Percentiles rank a stretch among this genome's conserved stretches.
These are phyloP conservation scores for Cercospora janseana DNA, from an alignment of 2,329 filamentous ascomycete genomes.

Conservation along the genomic window DNA sequence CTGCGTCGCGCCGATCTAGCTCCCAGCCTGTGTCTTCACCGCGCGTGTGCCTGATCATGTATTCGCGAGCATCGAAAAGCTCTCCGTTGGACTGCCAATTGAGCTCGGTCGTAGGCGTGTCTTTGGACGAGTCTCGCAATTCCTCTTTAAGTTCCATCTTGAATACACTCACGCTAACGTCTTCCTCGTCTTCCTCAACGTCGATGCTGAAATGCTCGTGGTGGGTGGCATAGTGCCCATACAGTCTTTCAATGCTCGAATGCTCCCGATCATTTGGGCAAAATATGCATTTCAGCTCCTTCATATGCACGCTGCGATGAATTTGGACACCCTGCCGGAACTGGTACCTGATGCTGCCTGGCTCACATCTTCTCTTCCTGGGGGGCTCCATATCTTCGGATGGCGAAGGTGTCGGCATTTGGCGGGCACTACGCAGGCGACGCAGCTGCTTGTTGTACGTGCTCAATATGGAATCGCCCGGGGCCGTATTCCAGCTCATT, in stretches of 20 bases:
- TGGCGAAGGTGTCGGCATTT: constrained; percentile 31
- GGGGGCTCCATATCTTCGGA: constrained; percentile 24
- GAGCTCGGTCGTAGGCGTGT: constrained; percentile 28
- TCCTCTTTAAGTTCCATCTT: constrained; percentile 20
- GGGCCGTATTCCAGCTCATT: constrained; percentile 30
- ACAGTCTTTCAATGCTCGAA: constrained; percentile 33
- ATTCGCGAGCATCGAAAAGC: constrained; percentile 38
- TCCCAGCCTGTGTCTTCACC: constrained; percentile 37
- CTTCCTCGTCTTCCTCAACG: constrained; percentile 22
- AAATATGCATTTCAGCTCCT: constrained; percentile 30
- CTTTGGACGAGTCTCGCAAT: not conserved
- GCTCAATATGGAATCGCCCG: constrained; percentile 25
- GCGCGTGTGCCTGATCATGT: constrained; percentile 31
- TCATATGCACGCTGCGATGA: constrained; percentile 7
- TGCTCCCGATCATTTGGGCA: constrained; percentile 26
- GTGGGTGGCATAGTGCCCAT: constrained; percentile 37
- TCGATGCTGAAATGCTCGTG: constrained; percentile 40
- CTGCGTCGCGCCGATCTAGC: constrained; percentile 2
- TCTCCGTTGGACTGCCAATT: constrained; percentile 36
- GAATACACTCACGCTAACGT: constrained; percentile 16
- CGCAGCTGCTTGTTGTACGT: constrained; percentile 23
- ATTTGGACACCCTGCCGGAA: constrained; percentile 16
- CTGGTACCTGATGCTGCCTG: constrained; percentile 31
- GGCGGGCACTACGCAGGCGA: constrained; percentile 15
- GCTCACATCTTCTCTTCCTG: constrained; percentile 8